Evolutionary conservation across 768 basidiomycete genomes (phyloP), one percentile per base, ranked within the genome.

Genomic region (Butyriboletus loyo): DNA sequence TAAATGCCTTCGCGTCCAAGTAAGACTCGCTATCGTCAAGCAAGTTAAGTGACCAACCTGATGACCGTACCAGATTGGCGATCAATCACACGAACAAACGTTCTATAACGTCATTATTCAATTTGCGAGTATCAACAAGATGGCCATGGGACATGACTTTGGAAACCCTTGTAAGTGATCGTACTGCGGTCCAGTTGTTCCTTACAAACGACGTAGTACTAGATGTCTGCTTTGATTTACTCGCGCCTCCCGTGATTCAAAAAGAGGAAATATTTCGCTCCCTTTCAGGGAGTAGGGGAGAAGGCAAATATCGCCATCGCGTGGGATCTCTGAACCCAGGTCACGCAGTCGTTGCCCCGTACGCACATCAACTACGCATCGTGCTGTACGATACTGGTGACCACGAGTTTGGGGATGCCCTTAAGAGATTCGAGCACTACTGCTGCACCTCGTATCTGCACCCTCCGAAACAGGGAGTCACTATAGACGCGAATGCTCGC

Each of bases 171-270:
- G 87, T 88, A 60, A 50, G 80, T 60, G 41, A 22, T 39, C 14
- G 7, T 39, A 43, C 35, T 41, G 28, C 15, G 31, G 19, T 41
- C 34, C 46, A 46, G 9, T 6, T 65, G 9, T 52, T 11, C 53
- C 56, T 53, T 62, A 60, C 32, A 3, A 43, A 43, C 11, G 19
- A 37, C 27, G 24, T 19, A 7, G n/a, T n/a, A n/a, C n/a, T 49
- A 89, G 87, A 83, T 66, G 70, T 87, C 25, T 83, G 84, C 62
- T 87, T 89, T 51, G 85, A 88, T 55, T 75, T 83, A 5, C 60
- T 79, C 25, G 82, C 79, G 0, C 89, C 90, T 5, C 86, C 88
- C 0, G 67, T 79, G 10, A 68, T 90, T 14, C 86, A 88, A 61
- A 68, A 72, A 50, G 77, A 84, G 44, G 73, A 80, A 31, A 82